Evolutionary conservation across 2,329 filamentous ascomycete species (phyloP).

Genomic region (Cadophora gregata): DNA sequence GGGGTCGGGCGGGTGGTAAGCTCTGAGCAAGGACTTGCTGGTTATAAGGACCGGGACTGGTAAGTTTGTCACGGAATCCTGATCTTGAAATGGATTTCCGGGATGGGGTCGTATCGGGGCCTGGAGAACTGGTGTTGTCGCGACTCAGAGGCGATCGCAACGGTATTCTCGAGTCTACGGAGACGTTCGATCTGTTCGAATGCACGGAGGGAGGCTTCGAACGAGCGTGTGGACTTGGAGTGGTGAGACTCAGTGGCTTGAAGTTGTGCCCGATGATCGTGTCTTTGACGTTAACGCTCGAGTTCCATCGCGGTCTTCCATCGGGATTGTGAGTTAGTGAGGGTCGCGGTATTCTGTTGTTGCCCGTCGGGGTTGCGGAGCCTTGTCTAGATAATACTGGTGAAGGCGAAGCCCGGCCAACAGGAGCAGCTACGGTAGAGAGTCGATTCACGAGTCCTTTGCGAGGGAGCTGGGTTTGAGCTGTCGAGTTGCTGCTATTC

Average conservation of each 20-base stretch:
- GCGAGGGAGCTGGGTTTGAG: constrained; percentile 47
- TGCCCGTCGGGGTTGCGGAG: constrained; percentile 57
- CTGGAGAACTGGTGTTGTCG: constrained; percentile 40
- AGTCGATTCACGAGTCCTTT: constrained; percentile 42
- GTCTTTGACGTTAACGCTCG: constrained; percentile 66
- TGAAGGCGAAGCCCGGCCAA: constrained; percentile 47
- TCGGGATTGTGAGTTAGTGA: constrained; percentile 52
- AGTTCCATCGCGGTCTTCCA: constrained; percentile 75
- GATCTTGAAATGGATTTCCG: constrained; percentile 45
- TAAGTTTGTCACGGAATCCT: constrained; percentile 60
- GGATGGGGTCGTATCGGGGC: constrained; percentile 39
- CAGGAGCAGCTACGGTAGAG: constrained; percentile 51
- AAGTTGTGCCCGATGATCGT: constrained; percentile 73
- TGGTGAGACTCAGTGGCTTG: constrained; percentile 64
- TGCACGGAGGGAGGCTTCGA: constrained; percentile 34
- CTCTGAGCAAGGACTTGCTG: constrained; percentile 50
- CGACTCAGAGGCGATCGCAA: constrained; percentile 40
- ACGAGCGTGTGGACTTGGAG: constrained; percentile 42
- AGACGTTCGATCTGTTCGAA: constrained; percentile 32
- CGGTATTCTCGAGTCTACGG: constrained; percentile 43
- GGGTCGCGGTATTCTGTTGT: constrained; percentile 52
- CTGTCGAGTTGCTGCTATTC: constrained; percentile 51
- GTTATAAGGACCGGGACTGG: constrained; percentile 57
- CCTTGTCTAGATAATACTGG: constrained; percentile 46
- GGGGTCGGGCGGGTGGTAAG: constrained; percentile 49